A percentile compares a stretch with the other conserved stretches of the same genome.
Conservation (phyloP, 306 rosid genomes). For the Cotoneaster glaucophyllus region DNA sequence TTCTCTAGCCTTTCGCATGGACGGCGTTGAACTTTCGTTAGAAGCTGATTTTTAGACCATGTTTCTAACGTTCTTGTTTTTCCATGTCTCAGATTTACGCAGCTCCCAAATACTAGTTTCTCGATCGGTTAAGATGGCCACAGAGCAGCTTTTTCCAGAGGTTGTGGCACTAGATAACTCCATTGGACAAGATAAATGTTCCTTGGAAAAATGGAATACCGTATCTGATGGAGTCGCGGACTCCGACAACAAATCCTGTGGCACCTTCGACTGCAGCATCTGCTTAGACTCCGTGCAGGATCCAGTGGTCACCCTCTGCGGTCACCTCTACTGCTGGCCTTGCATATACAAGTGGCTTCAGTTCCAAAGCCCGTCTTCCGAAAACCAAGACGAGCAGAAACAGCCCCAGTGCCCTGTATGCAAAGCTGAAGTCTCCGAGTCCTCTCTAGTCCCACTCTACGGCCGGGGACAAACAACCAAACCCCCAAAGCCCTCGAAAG, state of each 20-base stretch:
- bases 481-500: conserved; percentile 33
- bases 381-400: conserved; percentile 24
- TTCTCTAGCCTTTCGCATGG: neutral
- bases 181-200: conserved; percentile 35
- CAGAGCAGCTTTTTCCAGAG: conserved; percentile 42
- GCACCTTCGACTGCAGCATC: conserved; percentile 83
- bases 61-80: neutral
- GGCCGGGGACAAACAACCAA: conserved; percentile 44
- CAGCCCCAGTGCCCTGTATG: conserved; percentile 72
- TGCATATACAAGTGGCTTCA: conserved; percentile 88
- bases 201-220: conserved; percentile 34
- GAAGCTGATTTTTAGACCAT: neutral
- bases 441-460: conserved; percentile 66
- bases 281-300: conserved; percentile 74
- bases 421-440: conserved; percentile 64
- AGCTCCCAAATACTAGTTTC: neutral
- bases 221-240: conserved; percentile 25
- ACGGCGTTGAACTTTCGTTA: neutral
- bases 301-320: conserved; percentile 95
- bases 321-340: conserved; percentile 97
- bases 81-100: conserved; percentile 23
- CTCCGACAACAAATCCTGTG: conserved; percentile 28
- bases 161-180: conserved; percentile 22
- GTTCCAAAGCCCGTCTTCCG: conserved; percentile 23
- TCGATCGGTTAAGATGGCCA: conserved; percentile 32